A percentile compares a stretch with the other conserved stretches of the same genome.
phyloP scores from a whole-genome alignment of 2,329 filamentous ascomycete species.

The Chaetothyriales sp. region DNA sequence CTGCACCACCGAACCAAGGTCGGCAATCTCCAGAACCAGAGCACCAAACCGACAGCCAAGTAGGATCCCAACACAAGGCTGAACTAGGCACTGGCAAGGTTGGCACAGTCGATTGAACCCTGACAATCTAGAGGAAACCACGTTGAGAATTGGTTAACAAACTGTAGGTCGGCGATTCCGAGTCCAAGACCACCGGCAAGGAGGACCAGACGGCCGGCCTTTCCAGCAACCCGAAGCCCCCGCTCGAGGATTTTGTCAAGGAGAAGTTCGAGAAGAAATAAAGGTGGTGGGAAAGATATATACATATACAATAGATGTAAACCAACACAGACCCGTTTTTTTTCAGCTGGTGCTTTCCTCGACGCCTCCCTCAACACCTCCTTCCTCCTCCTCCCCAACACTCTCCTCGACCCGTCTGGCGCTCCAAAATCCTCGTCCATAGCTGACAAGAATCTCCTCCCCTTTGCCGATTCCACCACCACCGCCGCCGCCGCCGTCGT shows the following conservation, averaged over 20 bases:
- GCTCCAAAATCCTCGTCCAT: constrained; percentile 37
- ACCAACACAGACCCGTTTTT: too few relatives aligned
- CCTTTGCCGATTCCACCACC: constrained; percentile 34
- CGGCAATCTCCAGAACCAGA: constrained; percentile 66
- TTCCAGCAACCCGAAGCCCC: constrained; percentile 29
- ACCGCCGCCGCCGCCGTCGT: constrained; percentile 20
- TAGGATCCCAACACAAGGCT: constrained; percentile 41
- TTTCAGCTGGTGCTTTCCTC: too few relatives aligned
- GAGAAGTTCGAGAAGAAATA: constrained; percentile 24
- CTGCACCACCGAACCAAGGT: constrained; percentile 36
- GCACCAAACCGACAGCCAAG: constrained; percentile 49
- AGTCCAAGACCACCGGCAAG: constrained; percentile 17
- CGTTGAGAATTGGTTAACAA: too few relatives aligned
- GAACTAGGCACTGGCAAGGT: constrained; percentile 29
- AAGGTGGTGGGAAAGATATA: too few relatives aligned
- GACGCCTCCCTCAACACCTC: not conserved
- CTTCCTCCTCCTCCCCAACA: too few relatives aligned
- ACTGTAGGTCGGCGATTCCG: constrained; percentile 18
- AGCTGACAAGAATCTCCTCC: constrained; percentile 38
- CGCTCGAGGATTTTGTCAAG: constrained; percentile 21
- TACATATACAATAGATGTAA: too few relatives aligned
- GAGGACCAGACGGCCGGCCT: constrained; percentile 17
- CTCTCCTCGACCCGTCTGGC: constrained; percentile 13
- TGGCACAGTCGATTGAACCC: too few relatives aligned
- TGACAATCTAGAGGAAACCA: too few relatives aligned